Evolutionary conservation across 2,329 filamentous ascomycete genomes (phyloP).

Genomic region (Ophiosphaerella korrae): DNA sequence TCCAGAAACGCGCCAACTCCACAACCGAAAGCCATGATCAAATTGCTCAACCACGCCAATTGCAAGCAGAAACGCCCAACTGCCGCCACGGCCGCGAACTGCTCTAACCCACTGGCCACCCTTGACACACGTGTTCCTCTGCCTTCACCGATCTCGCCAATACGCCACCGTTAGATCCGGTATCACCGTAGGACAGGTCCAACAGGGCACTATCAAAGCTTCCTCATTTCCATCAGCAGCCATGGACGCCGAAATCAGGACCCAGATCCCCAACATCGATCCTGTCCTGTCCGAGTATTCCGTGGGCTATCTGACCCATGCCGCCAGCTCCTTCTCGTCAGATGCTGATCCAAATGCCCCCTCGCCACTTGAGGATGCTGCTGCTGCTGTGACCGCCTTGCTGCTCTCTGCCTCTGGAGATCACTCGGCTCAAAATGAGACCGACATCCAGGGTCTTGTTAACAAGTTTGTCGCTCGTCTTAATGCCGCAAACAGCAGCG

Average conservation of each 20-base stretch:
- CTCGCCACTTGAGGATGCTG: conserved; percentile 83
- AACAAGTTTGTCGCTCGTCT: conserved; percentile 88
- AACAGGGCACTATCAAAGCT: conserved; percentile 19
- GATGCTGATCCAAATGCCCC: conserved; percentile 71
- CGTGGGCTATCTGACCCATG: conserved; percentile 91
- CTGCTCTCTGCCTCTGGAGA: conserved; percentile 92
- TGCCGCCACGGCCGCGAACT: conserved; percentile 17
- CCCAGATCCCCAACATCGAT: conserved; percentile 84
- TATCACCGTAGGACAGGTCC: conserved; percentile 18
- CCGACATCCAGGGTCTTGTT: conserved; percentile 80
- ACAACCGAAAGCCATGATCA: conserved; percentile 24
- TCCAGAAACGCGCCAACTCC: conserved; percentile 24
- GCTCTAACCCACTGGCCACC: conserved; percentile 3
- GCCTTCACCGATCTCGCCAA: conserved; percentile 18
- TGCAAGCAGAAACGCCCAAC: conserved; percentile 22
- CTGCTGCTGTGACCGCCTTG: conserved; percentile 81
- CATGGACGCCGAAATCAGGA: conserved; percentile 89
- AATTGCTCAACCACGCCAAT: conserved; percentile 25
- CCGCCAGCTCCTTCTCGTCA: conserved; percentile 78
- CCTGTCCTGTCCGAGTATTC: conserved; percentile 90
- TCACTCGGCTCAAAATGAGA: conserved; percentile 71
- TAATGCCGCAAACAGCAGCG: conserved; percentile 70
- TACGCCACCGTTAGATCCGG: conserved; percentile 24
- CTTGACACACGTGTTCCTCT: conserved; percentile 20
- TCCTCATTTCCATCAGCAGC: conserved; percentile 14